Conservation (phyloP, 495 filamentous ascomycete genomes). For the Penicillium verhagenii region DNA sequence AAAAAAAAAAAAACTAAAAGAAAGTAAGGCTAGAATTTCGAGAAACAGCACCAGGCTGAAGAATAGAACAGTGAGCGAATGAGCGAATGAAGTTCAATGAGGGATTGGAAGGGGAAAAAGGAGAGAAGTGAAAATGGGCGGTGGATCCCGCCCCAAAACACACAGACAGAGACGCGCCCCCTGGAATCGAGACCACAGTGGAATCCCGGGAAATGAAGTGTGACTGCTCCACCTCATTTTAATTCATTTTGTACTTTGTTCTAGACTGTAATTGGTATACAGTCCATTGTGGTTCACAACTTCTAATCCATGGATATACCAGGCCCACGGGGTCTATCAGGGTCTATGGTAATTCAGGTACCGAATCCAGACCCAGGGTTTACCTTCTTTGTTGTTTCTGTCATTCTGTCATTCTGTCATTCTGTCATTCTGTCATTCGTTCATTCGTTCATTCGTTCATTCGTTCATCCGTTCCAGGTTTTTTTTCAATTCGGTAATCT, state of each 20-base stretch:
- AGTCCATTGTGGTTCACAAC: neutral
- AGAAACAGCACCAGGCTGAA: constrained; percentile 25
- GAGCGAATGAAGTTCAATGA: constrained; percentile 10
- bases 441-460: too few species aligned
- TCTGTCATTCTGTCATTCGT: too few species aligned
- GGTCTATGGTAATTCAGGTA: too few species aligned
- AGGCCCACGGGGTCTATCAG: too few species aligned
- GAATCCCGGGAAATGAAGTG: constrained; percentile 16
- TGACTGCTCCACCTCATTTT: neutral
- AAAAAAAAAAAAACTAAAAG: constrained; percentile 11
- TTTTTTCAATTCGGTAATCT: neutral
- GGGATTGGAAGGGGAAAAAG: constrained; percentile 16
- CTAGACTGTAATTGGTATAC: too few species aligned
- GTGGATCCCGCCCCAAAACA: constrained; percentile 20
- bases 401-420: too few species aligned
- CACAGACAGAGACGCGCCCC: constrained; percentile 10
- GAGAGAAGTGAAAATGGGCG: constrained; percentile 14
- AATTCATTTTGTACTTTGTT: too few species aligned
- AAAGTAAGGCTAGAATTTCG: constrained; percentile 9
- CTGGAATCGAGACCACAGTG: constrained; percentile 21
- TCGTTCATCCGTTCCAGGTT: too few species aligned
- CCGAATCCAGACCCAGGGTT: too few species aligned
- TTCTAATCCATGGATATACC: neutral
- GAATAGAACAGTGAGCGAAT: constrained; percentile 16
- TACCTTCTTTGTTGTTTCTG: too few species aligned